Conservation (phyloP, 768 basidiomycete species). For the Termitomyces heimii region DNA sequence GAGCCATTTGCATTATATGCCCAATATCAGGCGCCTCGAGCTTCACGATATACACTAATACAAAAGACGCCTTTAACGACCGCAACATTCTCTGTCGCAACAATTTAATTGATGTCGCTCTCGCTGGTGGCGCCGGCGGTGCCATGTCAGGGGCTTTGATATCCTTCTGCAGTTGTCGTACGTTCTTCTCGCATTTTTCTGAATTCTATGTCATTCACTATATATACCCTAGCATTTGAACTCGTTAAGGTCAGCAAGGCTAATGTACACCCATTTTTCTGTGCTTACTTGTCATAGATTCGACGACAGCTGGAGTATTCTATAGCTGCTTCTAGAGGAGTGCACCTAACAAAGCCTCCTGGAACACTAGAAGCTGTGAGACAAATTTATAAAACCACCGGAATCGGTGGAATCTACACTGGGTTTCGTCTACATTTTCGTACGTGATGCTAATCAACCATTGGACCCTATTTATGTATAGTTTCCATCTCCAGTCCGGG, state of each 20-base stretch:
- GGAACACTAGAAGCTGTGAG: constrained; percentile 72
- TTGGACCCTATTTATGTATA: background rate
- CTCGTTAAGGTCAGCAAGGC: constrained; percentile 73
- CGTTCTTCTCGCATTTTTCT: constrained; percentile 26
- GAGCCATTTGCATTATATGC: constrained; percentile 2
- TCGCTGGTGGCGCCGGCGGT: constrained; percentile 79
- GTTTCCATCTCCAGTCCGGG: constrained; percentile 53
- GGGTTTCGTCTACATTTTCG: constrained; percentile 86
- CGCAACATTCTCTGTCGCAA: constrained; percentile 54
- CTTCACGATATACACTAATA: constrained; percentile 85
- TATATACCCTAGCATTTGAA: constrained; percentile 64
- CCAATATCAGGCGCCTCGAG: constrained; percentile 67
- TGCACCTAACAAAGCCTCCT: constrained; percentile 69
- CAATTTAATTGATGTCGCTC: constrained; percentile 61
- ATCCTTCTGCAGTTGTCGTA: constrained; percentile 84
- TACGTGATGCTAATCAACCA: constrained; percentile 26
- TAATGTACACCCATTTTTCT: constrained; percentile 2
- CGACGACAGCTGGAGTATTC: constrained; percentile 89
- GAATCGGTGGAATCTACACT: constrained; percentile 66
- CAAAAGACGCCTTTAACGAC: constrained; percentile 67
- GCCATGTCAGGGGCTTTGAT: constrained; percentile 87
- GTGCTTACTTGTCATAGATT: constrained; percentile 41
- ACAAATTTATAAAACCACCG: constrained; percentile 66
- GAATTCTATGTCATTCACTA: background rate
- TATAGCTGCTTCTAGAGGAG: constrained; percentile 77